Percentiles rank a stretch among this genome's conserved stretches.
These are phyloP conservation scores for Mercurialis annua DNA, from an alignment of 345 rosid genomes.

Conservation along the genomic window DNA sequence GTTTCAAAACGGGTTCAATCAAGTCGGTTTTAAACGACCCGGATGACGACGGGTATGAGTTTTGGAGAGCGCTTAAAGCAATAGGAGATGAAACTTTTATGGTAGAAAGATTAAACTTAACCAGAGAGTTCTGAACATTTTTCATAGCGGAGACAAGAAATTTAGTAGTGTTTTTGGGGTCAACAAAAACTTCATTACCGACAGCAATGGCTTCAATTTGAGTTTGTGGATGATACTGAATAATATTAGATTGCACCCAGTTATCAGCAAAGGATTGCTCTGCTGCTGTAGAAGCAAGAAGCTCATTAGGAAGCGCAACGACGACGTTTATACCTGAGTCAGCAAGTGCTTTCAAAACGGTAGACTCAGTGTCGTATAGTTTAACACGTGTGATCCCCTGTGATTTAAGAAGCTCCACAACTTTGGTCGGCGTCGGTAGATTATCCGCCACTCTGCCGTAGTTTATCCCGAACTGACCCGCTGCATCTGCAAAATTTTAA, in stretches of 20 bases:
- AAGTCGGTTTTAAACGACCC: conserved; percentile 69
- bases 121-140: conserved; percentile 57
- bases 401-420: conserved; percentile 29
- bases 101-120: conserved; percentile 43
- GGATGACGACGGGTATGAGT: conserved; percentile 75
- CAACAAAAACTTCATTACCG: conserved; percentile 89
- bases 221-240: conserved; percentile 43
- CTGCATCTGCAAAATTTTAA: conserved; percentile 44
- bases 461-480: conserved; percentile 68
- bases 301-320: conserved; percentile 79
- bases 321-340: conserved; percentile 59
- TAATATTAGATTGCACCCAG: conserved; percentile 72
- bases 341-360: conserved; percentile 64
- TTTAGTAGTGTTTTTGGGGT: conserved; percentile 57
- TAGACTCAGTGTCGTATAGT: conserved; percentile 45
- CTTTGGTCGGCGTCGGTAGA: conserved; percentile 63
- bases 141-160: conserved; percentile 84
- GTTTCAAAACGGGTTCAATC: conserved; percentile 64
- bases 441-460: conserved; percentile 79
- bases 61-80: conserved; percentile 57
- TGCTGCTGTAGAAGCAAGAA: conserved; percentile 58
- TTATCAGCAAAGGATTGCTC: conserved; percentile 69
- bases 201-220: conserved; percentile 76
- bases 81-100: conserved; percentile 75
- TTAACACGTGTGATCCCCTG: conserved; percentile 27